Percentiles rank a stretch among this genome's conserved stretches.
phyloP scores from a whole-genome alignment of 2,329 filamentous ascomycete species.

The Claviceps africana region DNA sequence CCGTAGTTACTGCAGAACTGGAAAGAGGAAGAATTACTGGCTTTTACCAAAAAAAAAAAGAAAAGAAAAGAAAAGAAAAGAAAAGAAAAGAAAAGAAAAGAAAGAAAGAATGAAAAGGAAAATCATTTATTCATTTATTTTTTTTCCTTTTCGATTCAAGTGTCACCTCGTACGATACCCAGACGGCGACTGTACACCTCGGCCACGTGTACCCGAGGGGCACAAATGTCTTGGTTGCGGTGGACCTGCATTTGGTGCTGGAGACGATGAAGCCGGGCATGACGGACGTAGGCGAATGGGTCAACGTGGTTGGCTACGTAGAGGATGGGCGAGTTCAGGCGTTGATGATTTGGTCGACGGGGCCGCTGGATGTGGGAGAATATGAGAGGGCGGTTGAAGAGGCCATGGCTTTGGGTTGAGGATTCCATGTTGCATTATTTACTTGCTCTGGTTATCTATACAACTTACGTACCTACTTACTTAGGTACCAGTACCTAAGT shows the following conservation, averaged over 20 bases:
- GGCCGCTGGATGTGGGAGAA: slow-evolving; percentile 52
- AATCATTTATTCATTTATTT: no score
- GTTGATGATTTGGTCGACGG: slow-evolving; percentile 63
- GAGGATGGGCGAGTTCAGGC: slow-evolving; percentile 48
- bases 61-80: no score
- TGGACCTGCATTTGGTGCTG: slow-evolving; percentile 61
- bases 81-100: no score
- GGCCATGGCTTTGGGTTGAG: slow-evolving; percentile 7
- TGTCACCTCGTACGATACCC: slow-evolving; percentile 35
- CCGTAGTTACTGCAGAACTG: neutral
- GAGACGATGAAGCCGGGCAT: slow-evolving; percentile 48
- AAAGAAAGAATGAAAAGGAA: no score
- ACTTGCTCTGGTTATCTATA: no score
- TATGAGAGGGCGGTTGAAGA: slow-evolving; percentile 50
- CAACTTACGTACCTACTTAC: no score
- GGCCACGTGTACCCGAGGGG: slow-evolving; percentile 48
- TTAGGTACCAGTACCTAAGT: no score
- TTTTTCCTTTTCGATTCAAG: slow-evolving; percentile 17
- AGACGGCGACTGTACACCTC: slow-evolving; percentile 49
- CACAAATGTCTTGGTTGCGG: slow-evolving; percentile 35
- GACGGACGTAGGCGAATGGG: slow-evolving; percentile 64
- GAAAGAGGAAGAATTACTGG: neutral
- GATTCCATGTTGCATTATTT: no score
- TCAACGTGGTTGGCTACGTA: slow-evolving; percentile 79
- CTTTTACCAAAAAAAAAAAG: no score